Evolutionary conservation across 768 basidiomycete species (phyloP), one percentile per base, ranked within the genome.

Genomic region (Hemileccinum rubropunctum): DNA sequence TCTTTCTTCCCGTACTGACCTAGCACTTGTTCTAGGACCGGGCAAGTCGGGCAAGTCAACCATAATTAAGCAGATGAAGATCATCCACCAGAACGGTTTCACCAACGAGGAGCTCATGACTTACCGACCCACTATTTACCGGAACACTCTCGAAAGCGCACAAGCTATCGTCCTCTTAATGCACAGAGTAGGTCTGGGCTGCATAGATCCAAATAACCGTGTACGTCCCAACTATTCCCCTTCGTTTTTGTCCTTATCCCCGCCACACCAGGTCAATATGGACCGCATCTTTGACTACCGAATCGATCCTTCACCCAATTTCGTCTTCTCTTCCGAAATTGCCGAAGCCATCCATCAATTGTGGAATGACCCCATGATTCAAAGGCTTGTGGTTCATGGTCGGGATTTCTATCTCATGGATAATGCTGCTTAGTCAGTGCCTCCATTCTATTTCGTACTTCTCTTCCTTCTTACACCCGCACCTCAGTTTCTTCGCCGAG

Each of bases 11-110:
- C 6, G 9, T 26, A 11, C 45, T n/a, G 5, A 58, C 18, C n/a
- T 35, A 0, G 4, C 38, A 47, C 20, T 6, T 27, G 15, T 23
- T 14, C 13, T 58, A 95, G 94, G 95, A 48, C 94, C 93, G 12
- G 92, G 95, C 60, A 93, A 95, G 73, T 91, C 88, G 1, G 95
- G 95, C 6, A 98, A 98, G 72, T 86, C 83, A 4, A 98, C 95
- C 0, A 92, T 98, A 56, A 93, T 97, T 32, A 98, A 98, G 66
- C 95, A 98, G 69, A 97, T 98, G 94, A 97, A 95, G 77, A 95
- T 98, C 51, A 94, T 98, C 42, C 90, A 98, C 67, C 90, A 95
- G 67, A 83, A 86, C 53, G 95, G 95, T 12, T 98, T 92, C 71
- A 81, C 84, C 2, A 69, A 71, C 7, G 79, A 86, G 0, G 93